Percentiles rank a stretch among this genome's conserved stretches.
phyloP scores from a whole-genome alignment of 371 early-diverging fungal species.

The Blakeslea trispora region DNA sequence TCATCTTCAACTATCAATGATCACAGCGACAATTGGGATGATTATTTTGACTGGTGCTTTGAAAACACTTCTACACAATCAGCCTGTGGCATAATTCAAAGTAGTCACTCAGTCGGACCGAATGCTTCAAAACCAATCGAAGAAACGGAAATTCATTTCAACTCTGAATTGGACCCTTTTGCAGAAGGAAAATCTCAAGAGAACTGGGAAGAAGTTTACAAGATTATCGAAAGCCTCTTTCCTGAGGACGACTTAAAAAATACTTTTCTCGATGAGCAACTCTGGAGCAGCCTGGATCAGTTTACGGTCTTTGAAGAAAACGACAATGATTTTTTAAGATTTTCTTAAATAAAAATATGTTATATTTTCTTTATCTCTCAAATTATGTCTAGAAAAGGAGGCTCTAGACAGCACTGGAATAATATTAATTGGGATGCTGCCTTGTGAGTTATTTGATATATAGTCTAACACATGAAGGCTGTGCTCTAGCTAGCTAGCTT shows the following conservation, averaged over 20 bases:
- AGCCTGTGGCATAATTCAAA: not conserved
- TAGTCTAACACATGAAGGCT: no score
- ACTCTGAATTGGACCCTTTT: no score
- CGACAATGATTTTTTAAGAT: not conserved
- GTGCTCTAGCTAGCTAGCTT: no score
- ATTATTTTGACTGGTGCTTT: not conserved
- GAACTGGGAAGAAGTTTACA: slow-evolving; percentile 10
- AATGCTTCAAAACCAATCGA: no score
- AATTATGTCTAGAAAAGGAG: slow-evolving; percentile 1
- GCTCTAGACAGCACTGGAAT: slow-evolving; percentile 8
- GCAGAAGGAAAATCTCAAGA: no score
- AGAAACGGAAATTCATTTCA: no score
- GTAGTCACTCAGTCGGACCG: no score
- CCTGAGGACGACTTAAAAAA: slow-evolving; percentile 1
- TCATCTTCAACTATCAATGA: not conserved
- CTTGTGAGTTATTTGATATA: slow-evolving; percentile 2
- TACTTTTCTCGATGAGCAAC: slow-evolving; percentile 6
- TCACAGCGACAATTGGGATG: not conserved
- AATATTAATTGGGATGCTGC: slow-evolving; percentile 18
- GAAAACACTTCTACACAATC: not conserved
- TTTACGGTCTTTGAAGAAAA: not conserved
- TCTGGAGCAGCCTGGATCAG: slow-evolving; percentile 6
- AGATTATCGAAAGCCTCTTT: slow-evolving; percentile 9
- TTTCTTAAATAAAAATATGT: not conserved
- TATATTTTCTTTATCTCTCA: not conserved